Percentiles rank a stretch among this genome's conserved stretches.
phyloP scores from a whole-genome alignment of 164 flowering plant species.

The Piper betle region DNA sequence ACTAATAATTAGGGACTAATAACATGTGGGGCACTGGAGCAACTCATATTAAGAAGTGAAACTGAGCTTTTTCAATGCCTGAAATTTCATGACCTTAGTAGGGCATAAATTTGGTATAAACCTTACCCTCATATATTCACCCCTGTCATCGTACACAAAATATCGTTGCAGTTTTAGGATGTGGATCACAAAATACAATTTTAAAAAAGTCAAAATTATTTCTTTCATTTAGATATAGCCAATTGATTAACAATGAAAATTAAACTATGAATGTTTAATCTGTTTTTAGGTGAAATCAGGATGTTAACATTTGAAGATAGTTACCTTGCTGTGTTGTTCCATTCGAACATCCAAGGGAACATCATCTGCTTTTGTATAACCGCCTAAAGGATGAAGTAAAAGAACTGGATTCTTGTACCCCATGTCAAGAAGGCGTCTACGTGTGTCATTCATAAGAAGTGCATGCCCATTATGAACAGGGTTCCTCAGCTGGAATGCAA shows the following conservation, averaged over 20 bases:
- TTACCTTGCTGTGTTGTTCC: conserved; percentile 95
- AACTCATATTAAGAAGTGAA: no score
- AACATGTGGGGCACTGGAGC: no score
- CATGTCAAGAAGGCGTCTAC: conserved; percentile 67
- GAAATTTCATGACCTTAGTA: no score
- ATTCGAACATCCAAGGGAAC: conserved; percentile 94
- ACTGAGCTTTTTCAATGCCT: no score
- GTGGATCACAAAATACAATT: no score
- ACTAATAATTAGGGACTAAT: no score
- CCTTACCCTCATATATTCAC: no score
- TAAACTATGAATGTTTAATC: neutral
- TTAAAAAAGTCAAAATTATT: neutral
- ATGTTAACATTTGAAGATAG: neutral
- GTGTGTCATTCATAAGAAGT: conserved; percentile 88
- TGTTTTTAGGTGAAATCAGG: conserved; percentile 1
- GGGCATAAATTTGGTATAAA: no score
- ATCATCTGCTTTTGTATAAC: conserved; percentile 86
- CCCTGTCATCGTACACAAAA: no score
- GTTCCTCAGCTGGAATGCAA: conserved; percentile 93
- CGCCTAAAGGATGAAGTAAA: conserved; percentile 93
- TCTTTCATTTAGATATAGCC: neutral
- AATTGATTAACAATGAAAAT: neutral
- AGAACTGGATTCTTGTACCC: conserved; percentile 86
- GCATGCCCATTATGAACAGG: conserved; percentile 99
- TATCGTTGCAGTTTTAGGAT: no score